These are phyloP conservation scores for Hypoxylon sp. DNA, from an alignment of 2,329 filamentous ascomycete species.

Conservation along the genomic window DNA sequence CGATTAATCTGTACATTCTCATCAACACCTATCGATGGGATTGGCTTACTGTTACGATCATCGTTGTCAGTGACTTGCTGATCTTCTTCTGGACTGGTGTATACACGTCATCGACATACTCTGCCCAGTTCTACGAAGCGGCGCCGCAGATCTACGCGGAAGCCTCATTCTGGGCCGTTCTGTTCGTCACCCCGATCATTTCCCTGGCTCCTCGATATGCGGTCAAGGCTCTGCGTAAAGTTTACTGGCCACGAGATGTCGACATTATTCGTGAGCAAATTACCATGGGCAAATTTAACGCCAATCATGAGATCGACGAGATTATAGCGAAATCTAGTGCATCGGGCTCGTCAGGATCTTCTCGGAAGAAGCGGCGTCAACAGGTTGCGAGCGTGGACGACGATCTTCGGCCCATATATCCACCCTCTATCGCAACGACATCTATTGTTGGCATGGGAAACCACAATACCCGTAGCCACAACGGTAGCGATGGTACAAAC, in stretches of 20 bases:
- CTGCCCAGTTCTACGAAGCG: slow-evolving; percentile 76
- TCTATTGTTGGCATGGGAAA: slow-evolving; percentile 61
- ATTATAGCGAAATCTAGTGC: slow-evolving; percentile 54
- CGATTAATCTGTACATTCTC: slow-evolving; percentile 93
- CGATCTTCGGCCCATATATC: slow-evolving; percentile 92
- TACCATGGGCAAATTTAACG: slow-evolving; percentile 80
- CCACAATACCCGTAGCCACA: slow-evolving; percentile 85
- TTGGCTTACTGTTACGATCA: slow-evolving; percentile 90
- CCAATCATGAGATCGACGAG: slow-evolving; percentile 53
- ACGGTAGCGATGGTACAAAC: slow-evolving; percentile 93
- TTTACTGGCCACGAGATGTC: slow-evolving; percentile 91
- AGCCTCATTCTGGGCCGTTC: slow-evolving; percentile 87
- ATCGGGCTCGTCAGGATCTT: slow-evolving; percentile 56
- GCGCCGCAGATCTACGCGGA: slow-evolving; percentile 83
- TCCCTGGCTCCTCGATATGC: slow-evolving; percentile 89
- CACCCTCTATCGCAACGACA: slow-evolving; percentile 85
- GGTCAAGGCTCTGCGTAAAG: slow-evolving; percentile 90
- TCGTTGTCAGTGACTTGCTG: slow-evolving; percentile 83
- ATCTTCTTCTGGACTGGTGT: slow-evolving; percentile 97
- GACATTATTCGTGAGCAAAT: slow-evolving; percentile 97
- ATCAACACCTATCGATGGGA: slow-evolving; percentile 99
- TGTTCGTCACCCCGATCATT: slow-evolving; percentile 81
- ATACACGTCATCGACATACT: slow-evolving; percentile 69
- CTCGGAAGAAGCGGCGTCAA: slow-evolving; percentile 67
- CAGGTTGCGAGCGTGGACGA: slow-evolving; percentile 79